A percentile compares a stretch with the other conserved stretches of the same genome.
Evolutionary conservation across 345 rosid species (phyloP).

Genomic region (Bruguiera gymnorhiza): DNA sequence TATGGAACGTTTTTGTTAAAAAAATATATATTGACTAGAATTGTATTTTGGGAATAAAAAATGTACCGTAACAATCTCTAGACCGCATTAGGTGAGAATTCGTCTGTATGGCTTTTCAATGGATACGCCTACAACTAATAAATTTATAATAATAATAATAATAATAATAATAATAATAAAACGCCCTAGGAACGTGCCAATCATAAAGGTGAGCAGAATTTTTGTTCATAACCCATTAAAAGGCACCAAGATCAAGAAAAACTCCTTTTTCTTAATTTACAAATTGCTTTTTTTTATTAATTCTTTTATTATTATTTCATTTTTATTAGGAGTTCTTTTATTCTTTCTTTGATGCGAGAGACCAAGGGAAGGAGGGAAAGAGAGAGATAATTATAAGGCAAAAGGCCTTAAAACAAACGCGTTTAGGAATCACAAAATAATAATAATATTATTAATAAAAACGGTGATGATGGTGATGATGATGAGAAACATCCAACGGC

Average conservation of each 20-base stretch:
- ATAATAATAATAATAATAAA: neutral
- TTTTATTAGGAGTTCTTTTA: too few relatives aligned
- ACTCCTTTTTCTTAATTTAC: neutral
- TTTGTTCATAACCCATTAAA: slow-evolving; percentile 18
- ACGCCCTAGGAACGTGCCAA: slow-evolving; percentile 24
- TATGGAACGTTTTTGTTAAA: too few relatives aligned
- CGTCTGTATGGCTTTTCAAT: neutral
- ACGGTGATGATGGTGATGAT: neutral
- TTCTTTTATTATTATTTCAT: neutral
- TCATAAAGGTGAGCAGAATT: slow-evolving; percentile 33
- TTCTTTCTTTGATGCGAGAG: too few relatives aligned
- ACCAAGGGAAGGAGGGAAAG: too few relatives aligned
- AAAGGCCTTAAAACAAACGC: neutral
- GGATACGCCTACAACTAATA: neutral
- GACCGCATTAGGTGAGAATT: neutral
- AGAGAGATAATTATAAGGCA: too few relatives aligned
- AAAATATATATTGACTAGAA: too few relatives aligned
- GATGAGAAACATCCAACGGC: neutral
- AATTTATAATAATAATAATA: neutral
- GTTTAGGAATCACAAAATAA: neutral
- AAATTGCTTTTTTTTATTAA: neutral
- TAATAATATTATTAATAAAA: too few relatives aligned
- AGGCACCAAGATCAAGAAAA: neutral
- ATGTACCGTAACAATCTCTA: too few relatives aligned
- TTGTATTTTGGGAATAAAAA: too few relatives aligned